A percentile compares a stretch with the other conserved stretches of the same genome.
Conservation (phyloP, 106 monocot species). For the Amphibolis antarctica region DNA sequence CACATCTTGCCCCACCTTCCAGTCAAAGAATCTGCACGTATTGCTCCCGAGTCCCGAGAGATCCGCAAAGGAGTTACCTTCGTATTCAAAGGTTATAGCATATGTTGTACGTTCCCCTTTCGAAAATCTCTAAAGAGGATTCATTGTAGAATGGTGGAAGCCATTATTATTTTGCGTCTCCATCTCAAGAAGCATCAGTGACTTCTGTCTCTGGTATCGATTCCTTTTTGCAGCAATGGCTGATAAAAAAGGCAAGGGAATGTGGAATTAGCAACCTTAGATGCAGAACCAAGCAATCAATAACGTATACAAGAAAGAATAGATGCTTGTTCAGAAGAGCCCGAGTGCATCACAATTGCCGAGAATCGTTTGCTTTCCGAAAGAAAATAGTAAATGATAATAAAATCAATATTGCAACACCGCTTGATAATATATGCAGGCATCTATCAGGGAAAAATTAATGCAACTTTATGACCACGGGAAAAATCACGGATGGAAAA, state of each 20-base stretch:
- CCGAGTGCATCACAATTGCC: too few relatives aligned
- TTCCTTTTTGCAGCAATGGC: conserved; percentile 93
- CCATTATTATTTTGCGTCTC: conserved; percentile 54
- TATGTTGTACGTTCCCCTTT: background rate
- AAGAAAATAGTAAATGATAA: too few relatives aligned
- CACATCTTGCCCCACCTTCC: too few relatives aligned
- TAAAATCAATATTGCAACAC: too few relatives aligned
- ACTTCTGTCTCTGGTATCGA: conserved; percentile 83
- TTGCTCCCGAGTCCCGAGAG: too few relatives aligned
- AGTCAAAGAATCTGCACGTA: too few relatives aligned
- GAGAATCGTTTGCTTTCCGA: too few relatives aligned
- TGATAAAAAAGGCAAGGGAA: conserved; percentile 15
- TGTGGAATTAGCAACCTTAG: background rate
- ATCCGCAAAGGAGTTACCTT: background rate
- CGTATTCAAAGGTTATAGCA: background rate
- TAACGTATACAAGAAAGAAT: background rate
- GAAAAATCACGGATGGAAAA: too few relatives aligned
- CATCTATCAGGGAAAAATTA: too few relatives aligned
- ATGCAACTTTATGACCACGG: too few relatives aligned
- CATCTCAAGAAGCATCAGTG: conserved; percentile 83
- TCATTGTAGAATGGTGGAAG: conserved; percentile 19
- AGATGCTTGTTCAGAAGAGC: too few relatives aligned
- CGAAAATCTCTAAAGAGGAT: conserved; percentile 14
- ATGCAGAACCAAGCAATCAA: background rate
- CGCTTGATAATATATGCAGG: too few relatives aligned